phyloP scores from a whole-genome alignment of 2,329 filamentous ascomycete genomes.

The Fusarium xyrophilum region DNA sequence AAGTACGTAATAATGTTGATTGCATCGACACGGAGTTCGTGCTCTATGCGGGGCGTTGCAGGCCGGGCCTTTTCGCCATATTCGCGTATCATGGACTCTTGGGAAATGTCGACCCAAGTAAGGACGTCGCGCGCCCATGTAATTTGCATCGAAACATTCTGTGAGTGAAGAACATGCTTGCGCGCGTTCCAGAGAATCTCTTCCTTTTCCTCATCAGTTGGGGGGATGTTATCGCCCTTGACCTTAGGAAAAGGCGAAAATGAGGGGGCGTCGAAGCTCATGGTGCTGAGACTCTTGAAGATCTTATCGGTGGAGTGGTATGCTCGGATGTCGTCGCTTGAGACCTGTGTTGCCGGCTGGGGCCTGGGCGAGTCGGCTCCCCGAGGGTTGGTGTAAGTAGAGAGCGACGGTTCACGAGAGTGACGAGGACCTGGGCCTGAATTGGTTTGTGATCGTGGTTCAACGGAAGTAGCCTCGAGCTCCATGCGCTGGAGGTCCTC shows the following conservation, averaged over 20 bases:
- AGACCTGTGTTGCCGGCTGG: conserved; percentile 45
- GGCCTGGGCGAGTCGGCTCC: conserved; percentile 41
- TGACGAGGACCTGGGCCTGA: conserved; percentile 46
- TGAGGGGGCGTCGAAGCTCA: conserved; percentile 69
- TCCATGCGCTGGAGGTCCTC: conserved; percentile 92
- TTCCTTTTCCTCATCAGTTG: conserved; percentile 93
- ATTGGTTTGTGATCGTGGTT: conserved; percentile 45
- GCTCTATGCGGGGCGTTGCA: conserved; percentile 84
- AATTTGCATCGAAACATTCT: conserved; percentile 94
- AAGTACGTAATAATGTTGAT: conserved; percentile 92
- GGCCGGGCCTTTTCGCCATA: conserved; percentile 62
- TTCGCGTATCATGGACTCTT: conserved; percentile 77
- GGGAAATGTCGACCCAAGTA: conserved; percentile 83
- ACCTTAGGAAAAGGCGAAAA: conserved; percentile 94
- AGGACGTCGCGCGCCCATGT: conserved; percentile 95
- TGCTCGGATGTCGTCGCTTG: conserved; percentile 48
- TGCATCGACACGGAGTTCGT: conserved; percentile 85
- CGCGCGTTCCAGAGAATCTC: conserved; percentile 85
- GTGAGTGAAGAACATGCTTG: conserved; percentile 84
- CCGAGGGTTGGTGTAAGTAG: conserved; percentile 48
- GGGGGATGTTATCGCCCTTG: conserved; percentile 85
- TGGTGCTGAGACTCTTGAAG: conserved; percentile 48
- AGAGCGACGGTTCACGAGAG: conserved; percentile 54
- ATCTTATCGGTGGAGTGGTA: conserved; percentile 50
- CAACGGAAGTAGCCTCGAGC: conserved; percentile 69